Base-by-base conservation (phyloP, 495 filamentous ascomycete species). In the Lichina pygmaea region DNA sequence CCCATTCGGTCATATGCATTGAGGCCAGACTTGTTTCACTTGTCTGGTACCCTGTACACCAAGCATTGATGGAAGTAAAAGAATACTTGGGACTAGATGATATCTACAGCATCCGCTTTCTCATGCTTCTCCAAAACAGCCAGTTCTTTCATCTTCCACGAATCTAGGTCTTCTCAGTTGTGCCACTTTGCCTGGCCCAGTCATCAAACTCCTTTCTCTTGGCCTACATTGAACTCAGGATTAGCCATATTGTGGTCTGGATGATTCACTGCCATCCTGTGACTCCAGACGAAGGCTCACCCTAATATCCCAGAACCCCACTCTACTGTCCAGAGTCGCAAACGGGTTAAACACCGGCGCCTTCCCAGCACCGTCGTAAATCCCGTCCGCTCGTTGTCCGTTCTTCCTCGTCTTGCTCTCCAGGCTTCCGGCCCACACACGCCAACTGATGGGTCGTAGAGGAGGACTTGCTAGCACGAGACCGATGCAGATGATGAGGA, bases 291-390 rank as follows among this genome's bases (percentile, higher is more conserved):
- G 44, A 34, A n/a, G 37, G 53, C 54, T 48, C 45, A 55, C 57
- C 51, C 62, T 55, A 36, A 63, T 51, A 58, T 65, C 62, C 58
- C 53, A 53, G 47, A 65, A 65, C 30, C 61, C 62, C 12, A 43
- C 46, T 50, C 62, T 47, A 38, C 57, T 53, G 48, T 65, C 61
- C 38, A 62, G 42, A 17, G 44, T 53, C 38, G 33, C 44, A 52
- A 52, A 65, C 43, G 61, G 59, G 51, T 63, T 60, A 3, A 60
- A 57, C 34, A 48, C 48, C 38, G 45, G 47, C 24, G 46, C 48
- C 30, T 47, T 56, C 46, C 50, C 50, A 32, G 55, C 45, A 34
- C 51, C 55, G 46, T 47, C 33, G 46, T 17, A 34, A 37, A 46
- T 47, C 42, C 43, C 34, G 46, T 45, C 24, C 52, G 37, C 43